Base-by-base conservation (phyloP, 441 rosid genomes). In the Viola pubescens region DNA sequence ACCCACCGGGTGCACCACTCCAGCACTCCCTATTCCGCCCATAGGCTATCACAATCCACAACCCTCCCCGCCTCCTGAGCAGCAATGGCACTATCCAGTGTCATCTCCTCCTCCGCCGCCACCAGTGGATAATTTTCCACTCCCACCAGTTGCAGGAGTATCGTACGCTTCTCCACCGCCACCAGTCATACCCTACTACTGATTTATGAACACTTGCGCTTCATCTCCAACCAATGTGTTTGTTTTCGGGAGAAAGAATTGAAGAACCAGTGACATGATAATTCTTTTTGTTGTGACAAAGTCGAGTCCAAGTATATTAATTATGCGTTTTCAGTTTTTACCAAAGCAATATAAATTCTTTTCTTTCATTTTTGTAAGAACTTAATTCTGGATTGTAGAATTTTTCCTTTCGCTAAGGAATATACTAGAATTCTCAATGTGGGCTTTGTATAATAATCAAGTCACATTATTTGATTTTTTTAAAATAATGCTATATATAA, bases 161-260 rank as follows among this genome's bases (percentile, higher is more conserved):
- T 66, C 67, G 39, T 82, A 79, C 62, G 63, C 81, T 2, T 82
- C 87, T 8, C 84, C 87, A 1, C 87, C 82, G 8, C 96, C 98
- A 3, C 92, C 98, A 2, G 52, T 77, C 43, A 75, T 81, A 62
- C 79, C 72, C 19, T 85, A 89, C 73, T 88, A 88, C 71, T 86
- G 75, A 53, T 43, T 2, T 40, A 39, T 34, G 38, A 46, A n/a
- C 11, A 9, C 10, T 9, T 1, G 1, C 14, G 7, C 13, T 4
- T 7, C 9, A 7, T 4, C 9, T 9, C 9, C 5, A 6, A 9
- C 9, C 1, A 4, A 0, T 49, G 38, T 16, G 11, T 50, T 10
- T 19, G 54, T 26, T 52, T 52, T 2, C 34, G 34, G 40, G 54
- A 9, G 54, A 52, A 9, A 9, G 5, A 19, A 51, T 51, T 52